A percentile compares a stretch with the other conserved stretches of the same genome.
These are phyloP conservation scores for Erysimum cheiranthoides DNA, from an alignment of 345 rosid genomes.

Conservation along the genomic window DNA sequence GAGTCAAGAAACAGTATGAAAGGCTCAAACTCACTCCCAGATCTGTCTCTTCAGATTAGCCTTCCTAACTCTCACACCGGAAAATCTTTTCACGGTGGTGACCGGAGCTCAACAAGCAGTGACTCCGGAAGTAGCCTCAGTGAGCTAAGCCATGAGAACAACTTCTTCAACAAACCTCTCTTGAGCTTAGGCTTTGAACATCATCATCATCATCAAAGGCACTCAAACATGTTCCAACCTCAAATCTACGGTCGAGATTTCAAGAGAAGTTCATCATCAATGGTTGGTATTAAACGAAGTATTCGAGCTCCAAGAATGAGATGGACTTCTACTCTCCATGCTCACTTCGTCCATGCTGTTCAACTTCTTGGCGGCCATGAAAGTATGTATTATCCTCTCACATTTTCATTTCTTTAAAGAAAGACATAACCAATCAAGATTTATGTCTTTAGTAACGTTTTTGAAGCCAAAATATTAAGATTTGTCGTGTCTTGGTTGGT, in stretches of 20 bases:
- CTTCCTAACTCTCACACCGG: slow-evolving; percentile 57
- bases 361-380: slow-evolving; percentile 99
- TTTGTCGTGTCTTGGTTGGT: slow-evolving; percentile 1
- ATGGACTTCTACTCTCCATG: slow-evolving; percentile 96
- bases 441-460: slow-evolving; percentile 19
- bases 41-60: slow-evolving; percentile 92
- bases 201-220: slow-evolving; percentile 45
- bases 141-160: slow-evolving; percentile 77
- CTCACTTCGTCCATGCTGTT: slow-evolving; percentile 94
- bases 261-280: slow-evolving; percentile 68
- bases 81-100: slow-evolving; percentile 52
- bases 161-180: slow-evolving; percentile 51
- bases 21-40: slow-evolving; percentile 55
- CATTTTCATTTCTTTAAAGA: not conserved
- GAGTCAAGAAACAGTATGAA: slow-evolving; percentile 53
- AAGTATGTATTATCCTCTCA: slow-evolving; percentile 48
- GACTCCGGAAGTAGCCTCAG: slow-evolving; percentile 78
- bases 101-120: slow-evolving; percentile 67
- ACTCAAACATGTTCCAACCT: slow-evolving; percentile 60
- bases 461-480: slow-evolving; percentile 31
- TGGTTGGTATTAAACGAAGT: slow-evolving; percentile 59
- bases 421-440: not conserved
- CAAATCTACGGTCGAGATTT: slow-evolving; percentile 77
- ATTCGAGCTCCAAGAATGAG: slow-evolving; percentile 96
- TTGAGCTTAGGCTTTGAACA: slow-evolving; percentile 75